Evolutionary conservation across 306 rosid species (phyloP).

Genomic region (Malus fusca): DNA sequence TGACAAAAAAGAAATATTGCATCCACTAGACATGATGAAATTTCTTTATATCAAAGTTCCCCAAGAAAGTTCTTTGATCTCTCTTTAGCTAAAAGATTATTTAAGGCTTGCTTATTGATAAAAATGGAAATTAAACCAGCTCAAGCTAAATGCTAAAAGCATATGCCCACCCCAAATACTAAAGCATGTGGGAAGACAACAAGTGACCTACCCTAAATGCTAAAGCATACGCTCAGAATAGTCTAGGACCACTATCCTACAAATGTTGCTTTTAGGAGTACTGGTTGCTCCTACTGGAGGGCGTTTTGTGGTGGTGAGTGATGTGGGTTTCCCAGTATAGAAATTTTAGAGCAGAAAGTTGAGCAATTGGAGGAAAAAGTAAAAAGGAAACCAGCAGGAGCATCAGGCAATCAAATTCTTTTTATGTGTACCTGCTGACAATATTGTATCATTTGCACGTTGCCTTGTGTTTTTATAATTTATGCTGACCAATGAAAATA

Average conservation of each 20-base stretch:
- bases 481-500: neutral
- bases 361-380: neutral
- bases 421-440: neutral
- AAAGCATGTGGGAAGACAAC: conserved; percentile 28
- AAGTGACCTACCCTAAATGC: conserved; percentile 26
- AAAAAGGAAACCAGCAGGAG: neutral
- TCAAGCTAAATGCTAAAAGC: neutral
- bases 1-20: too few relatives aligned
- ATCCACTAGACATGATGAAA: neutral
- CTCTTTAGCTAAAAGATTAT: neutral
- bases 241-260: conserved; percentile 4
- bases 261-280: conserved; percentile 12
- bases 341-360: neutral
- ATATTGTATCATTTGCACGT: neutral
- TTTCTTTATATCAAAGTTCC: neutral
- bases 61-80: neutral
- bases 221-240: neutral
- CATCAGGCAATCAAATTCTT: neutral
- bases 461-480: neutral
- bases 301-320: neutral
- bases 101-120: neutral
- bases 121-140: neutral
- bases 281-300: neutral
- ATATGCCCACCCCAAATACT: neutral
- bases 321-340: conserved; percentile 15